Evolutionary conservation across 345 rosid species (phyloP).

Genomic region (Theobroma cacao): DNA sequence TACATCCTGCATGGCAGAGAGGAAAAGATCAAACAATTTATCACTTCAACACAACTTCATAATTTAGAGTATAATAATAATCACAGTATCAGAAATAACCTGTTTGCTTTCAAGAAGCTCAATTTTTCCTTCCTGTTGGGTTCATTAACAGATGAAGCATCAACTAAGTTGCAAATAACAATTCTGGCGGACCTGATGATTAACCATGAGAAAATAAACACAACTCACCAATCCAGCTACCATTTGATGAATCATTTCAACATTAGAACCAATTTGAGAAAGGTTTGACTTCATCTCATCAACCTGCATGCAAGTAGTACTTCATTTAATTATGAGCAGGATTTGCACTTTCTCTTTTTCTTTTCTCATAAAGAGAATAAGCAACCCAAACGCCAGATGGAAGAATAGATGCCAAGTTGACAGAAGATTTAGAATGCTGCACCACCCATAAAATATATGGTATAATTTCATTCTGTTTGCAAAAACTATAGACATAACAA

Average conservation of each 20-base stretch:
- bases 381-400: background rate
- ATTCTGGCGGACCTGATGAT: background rate
- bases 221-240: conserved; percentile 75
- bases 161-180: background rate
- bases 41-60: background rate
- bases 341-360: background rate
- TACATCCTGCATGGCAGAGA: conserved; percentile 45
- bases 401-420: background rate
- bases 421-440: background rate
- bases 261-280: conserved; percentile 75
- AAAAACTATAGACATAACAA: background rate
- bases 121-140: conserved; percentile 78
- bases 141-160: conserved; percentile 20
- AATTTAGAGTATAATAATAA: background rate
- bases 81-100: conserved; percentile 31
- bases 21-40: conserved; percentile 2
- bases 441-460: background rate
- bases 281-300: conserved; percentile 64
- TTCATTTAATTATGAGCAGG: conserved; percentile 12
- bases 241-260: conserved; percentile 63
- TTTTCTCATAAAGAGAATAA: background rate
- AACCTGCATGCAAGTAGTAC: conserved; percentile 48
- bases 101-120: conserved; percentile 77
- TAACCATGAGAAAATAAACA: conserved; percentile 6
- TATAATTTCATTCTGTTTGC: background rate